Base-by-base conservation (phyloP, 2,329 filamentous ascomycete species). In the Sclerotinia borealis region DNA sequence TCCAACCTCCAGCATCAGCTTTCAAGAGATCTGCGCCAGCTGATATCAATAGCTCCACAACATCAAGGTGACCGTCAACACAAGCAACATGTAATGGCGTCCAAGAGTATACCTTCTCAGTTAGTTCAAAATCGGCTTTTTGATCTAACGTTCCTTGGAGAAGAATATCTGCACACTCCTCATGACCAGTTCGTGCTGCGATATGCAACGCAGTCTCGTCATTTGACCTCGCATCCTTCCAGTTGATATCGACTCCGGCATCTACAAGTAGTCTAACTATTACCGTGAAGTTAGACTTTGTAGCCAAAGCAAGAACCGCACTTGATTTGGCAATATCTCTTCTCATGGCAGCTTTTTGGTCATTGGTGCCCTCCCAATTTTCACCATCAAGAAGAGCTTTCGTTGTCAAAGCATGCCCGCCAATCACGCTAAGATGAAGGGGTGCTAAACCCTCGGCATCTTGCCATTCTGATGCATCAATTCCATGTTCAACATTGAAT, bases 41-140 rank as follows among this genome's bases (percentile, higher is more conserved):
- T 55, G 88, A 84, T 47, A 96, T 83, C 5, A 99, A 81, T 29
- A 95, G 80, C 72, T 92, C 83, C 0, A 90, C 90, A 47, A 96
- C 85, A 0, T 82, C 77, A 13, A 92, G 76, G 68, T 92, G 89
- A 0, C 93, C 93, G 72, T 99, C 93, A 2, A 98, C 93, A 61
- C 90, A 91, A 11, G 93, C 91, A 67, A 96, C 89, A 72, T 96
- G 95, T 15, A 99, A 80, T n/a, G 95, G 91, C 0, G 95, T 97
- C 93, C 95, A 99, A 3, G 89, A 86, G 73, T 96, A 98, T 0
- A 89, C 89, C 61, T 89, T 90, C 73, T 99, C 95, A 0, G 83
- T 78, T 41, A 96, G 78, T 70, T 96, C 89, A 0, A 92, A 79
- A 66, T 97, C 79, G 0, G 88, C 87, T 72, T 88, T 91, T 69